These are phyloP conservation scores for Paraphoma chrysanthemicola DNA, from an alignment of 2,329 filamentous ascomycete species.

Conservation along the genomic window DNA sequence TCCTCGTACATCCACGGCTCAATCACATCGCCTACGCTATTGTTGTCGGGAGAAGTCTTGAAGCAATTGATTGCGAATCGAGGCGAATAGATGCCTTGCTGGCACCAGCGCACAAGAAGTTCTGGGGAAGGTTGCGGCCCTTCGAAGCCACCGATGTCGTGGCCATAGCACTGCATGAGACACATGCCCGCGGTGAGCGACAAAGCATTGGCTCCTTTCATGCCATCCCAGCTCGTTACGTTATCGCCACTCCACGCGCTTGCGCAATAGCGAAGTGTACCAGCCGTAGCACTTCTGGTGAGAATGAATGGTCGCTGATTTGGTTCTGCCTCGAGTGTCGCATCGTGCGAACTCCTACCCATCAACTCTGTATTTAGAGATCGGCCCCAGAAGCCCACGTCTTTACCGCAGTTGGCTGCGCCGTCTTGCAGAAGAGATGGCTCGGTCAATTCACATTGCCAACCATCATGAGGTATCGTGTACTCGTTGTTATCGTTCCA, in stretches of 20 bases:
- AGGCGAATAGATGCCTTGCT: conserved; percentile 72
- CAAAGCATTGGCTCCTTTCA: conserved; percentile 74
- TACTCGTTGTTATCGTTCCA: conserved; percentile 86
- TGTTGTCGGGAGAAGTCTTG: conserved; percentile 73
- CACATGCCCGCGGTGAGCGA: conserved; percentile 73
- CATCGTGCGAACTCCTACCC: conserved; percentile 74
- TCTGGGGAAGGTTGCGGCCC: conserved; percentile 75
- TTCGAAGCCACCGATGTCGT: conserved; percentile 79
- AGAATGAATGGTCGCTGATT: conserved; percentile 70
- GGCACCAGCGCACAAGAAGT: conserved; percentile 75
- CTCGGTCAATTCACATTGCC: conserved; percentile 66
- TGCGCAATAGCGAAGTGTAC: conserved; percentile 73
- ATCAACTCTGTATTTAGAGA: conserved; percentile 74
- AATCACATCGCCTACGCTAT: conserved; percentile 73
- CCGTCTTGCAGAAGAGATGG: conserved; percentile 35
- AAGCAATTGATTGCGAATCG: conserved; percentile 81
- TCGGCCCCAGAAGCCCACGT: conserved; percentile 73
- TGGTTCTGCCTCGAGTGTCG: conserved; percentile 65
- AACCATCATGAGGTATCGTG: conserved; percentile 69
- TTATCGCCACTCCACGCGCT: conserved; percentile 80
- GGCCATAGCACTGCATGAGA: conserved; percentile 72
- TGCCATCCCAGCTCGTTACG: conserved; percentile 74
- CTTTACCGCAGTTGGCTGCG: conserved; percentile 48
- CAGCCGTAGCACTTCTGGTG: conserved; percentile 73
- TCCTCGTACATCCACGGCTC: conserved; percentile 81